Evolutionary conservation across 2,329 filamentous ascomycete species (phyloP).

Genomic region (Aureobasidium sp.): DNA sequence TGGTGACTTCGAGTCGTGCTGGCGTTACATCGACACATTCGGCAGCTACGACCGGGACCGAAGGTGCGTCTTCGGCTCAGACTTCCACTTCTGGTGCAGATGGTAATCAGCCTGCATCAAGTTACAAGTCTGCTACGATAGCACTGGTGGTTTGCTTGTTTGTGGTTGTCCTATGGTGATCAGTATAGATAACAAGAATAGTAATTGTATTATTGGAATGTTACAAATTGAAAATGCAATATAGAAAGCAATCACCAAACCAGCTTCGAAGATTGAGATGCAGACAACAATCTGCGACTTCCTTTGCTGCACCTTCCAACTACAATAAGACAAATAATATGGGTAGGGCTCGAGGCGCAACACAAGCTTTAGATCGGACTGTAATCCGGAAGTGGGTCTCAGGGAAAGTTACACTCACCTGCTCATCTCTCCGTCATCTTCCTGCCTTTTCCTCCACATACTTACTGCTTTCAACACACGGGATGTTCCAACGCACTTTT

Average conservation of each 20-base stretch:
- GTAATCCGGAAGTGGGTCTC: background rate
- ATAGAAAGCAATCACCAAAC: background rate
- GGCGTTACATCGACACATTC: background rate
- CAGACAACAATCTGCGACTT: background rate
- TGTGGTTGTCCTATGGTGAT: background rate
- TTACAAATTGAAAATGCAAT: fast-evolving
- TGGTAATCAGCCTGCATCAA: background rate
- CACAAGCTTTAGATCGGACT: background rate
- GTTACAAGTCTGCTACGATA: background rate
- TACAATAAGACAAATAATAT: background rate
- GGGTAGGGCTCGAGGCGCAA: background rate
- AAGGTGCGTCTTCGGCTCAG: background rate
- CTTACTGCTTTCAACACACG: background rate
- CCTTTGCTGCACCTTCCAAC: background rate
- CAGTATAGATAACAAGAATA: no score
- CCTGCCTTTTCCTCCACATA: background rate
- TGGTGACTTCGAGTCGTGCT: background rate
- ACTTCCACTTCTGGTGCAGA: background rate
- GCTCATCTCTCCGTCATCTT: background rate
- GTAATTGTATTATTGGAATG: no score
- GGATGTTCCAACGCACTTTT: background rate
- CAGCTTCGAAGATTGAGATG: no score
- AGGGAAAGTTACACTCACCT: background rate
- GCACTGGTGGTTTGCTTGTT: background rate
- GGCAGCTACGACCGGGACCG: background rate